Base-by-base conservation (phyloP, 768 basidiomycete species). In the Peribolospora baueri region DNA sequence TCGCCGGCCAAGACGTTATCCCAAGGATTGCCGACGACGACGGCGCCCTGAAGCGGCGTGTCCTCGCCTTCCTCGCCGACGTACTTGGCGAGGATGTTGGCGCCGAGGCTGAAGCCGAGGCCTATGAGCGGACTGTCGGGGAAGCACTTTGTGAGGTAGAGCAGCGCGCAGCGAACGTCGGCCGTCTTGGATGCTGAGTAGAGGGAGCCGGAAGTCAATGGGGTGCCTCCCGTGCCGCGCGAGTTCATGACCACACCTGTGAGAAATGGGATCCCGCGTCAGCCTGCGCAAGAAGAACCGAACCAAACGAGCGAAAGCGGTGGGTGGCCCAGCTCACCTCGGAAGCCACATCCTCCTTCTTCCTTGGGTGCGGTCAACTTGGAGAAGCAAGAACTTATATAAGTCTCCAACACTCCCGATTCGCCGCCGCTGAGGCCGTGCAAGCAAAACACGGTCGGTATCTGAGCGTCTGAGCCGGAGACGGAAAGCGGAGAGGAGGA, bases 41-140 rank as follows among this genome's bases (percentile, higher is more conserved):
- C 80, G 40, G 76, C 82, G 4, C 79, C 76, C 53, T 67, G 67
- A 41, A 87, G 66, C 57, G 81, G 75, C 62, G 76, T 75, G 25
- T 70, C 62, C 43, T 71, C 70, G 10, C 82, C 79, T 64, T 91
- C 82, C 68, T 91, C 81, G 4, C 82, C 86, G 52, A 90, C 69
- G 66, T 93, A 93, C 58, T 84, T 75, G 42, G 86, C 82, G 61
- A 97, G 69, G 42, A 95, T 82, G 65, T 84, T 86, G 47, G 88
- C 83, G 47, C 91, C 93, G 43, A 98, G 75, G 4, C 87, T 93
- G 71, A 91, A 97, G 5, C 90, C 86, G 7, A 93, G 68, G 10
- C 84, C 91, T 13, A 91, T 68, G 43, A 95, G 70, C 3, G 81
- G 83, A 0, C 91, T 85, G 7, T 73, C 69, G 2, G 91, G 90